Percentiles rank a stretch among this genome's conserved stretches.
Evolutionary conservation across 2,329 filamentous ascomycete genomes (phyloP).

Genomic region (Talaromyces sp.): DNA sequence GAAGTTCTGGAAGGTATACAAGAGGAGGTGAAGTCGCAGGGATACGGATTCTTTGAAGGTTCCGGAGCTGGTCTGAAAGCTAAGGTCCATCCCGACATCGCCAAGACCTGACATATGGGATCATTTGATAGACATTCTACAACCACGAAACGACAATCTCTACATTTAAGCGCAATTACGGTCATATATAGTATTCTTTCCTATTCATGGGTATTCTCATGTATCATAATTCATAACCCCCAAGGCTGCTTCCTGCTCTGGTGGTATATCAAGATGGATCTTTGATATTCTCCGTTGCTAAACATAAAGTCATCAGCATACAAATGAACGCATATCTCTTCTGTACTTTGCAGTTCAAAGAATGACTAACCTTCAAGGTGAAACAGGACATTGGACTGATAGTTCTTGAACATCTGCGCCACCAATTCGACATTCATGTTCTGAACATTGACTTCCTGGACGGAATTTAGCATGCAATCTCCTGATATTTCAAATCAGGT

Average conservation of each 20-base stretch:
- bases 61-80: conserved; percentile 3
- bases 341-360: conserved; percentile 1
- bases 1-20: neutral
- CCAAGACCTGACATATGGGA: conserved; percentile 12
- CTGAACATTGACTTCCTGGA: conserved; percentile 90
- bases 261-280: conserved; percentile 58
- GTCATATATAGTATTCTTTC: neutral
- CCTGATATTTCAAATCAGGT: neutral
- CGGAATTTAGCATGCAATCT: neutral
- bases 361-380: conserved; percentile 76
- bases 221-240: conserved; percentile 13
- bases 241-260: neutral
- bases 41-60: conserved; percentile 9
- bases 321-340: neutral
- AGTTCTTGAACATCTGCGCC: conserved; percentile 99
- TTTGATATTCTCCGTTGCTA: conserved; percentile 78
- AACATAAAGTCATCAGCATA: conserved; percentile 7
- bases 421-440: conserved; percentile 99
- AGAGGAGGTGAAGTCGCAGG: neutral
- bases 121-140: neutral
- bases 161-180: neutral
- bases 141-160: neutral
- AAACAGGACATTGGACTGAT: conserved; percentile 95
- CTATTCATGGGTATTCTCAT: conserved; percentile 9
- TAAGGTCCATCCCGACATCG: conserved; percentile 9